Base-by-base conservation (phyloP, 2,329 filamentous ascomycete genomes). In the Waltergamsia citrina region DNA sequence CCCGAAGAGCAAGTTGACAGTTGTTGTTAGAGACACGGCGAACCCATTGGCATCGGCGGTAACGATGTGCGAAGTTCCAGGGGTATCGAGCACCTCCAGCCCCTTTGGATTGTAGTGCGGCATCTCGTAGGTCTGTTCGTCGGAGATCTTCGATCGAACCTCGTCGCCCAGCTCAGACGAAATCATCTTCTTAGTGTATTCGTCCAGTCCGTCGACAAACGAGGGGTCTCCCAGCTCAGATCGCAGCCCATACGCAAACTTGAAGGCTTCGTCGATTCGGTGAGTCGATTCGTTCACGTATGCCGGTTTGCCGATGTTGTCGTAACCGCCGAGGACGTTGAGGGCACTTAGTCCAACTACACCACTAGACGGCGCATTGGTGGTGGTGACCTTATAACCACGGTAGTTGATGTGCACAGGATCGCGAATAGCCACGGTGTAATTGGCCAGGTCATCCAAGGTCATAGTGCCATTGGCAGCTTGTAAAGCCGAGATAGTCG, bases 1-100 rank as follows among this genome's bases (percentile, higher is more conserved):
- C 9, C 86, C 86, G 44, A 93, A 94, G 3, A 85, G 63, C 7
- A 86, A 63, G 52, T 94, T 94, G 40, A 93, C 63, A 0, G 86
- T 93, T 0, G 84, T 87, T 0, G 86, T 93, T 3, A 87, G 62
- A 0, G 81, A 81, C 32, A 93, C 70, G 7, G 83, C 72, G 43
- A 94, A 56, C 0, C 86, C 86, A 2, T 67, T 71, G 26, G 64
- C 60, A 52, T 94, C 86, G 2, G 78, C 76, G 0, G 76, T 61
- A 0, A 84, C 77, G 2, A 85, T 52, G 30, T 84, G 80, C 2
- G 71, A 74, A 0, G 81, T 85, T 1, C 81, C 81, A 0, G 74
- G 78, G 0, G 83, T 90, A 6, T 66, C 57, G 8, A 69, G 43
- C 7, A 61, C 63, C 38, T 69, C 64, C 4, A 69, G 43, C 4